These are phyloP conservation scores for Hortiboletus flavorubellus DNA, from an alignment of 768 basidiomycete species.

Conservation along the genomic window DNA sequence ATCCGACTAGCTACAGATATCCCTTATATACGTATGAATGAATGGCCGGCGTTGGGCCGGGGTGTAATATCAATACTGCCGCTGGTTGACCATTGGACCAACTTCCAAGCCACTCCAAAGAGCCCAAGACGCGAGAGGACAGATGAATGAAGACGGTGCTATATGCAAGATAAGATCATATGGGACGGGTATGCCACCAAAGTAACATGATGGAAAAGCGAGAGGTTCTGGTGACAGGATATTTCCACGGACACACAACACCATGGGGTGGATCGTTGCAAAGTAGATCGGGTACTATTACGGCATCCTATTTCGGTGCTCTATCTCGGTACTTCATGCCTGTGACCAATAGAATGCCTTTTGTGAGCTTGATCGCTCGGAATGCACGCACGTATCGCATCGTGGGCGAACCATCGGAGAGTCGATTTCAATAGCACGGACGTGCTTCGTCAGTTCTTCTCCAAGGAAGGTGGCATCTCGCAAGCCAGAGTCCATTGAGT, in stretches of 20 bases:
- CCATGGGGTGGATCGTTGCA: conserved; percentile 25
- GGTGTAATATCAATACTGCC: too few species aligned
- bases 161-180: neutral
- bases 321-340: conserved; percentile 20
- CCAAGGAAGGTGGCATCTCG: conserved; percentile 49
- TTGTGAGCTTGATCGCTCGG: conserved; percentile 39
- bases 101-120: neutral
- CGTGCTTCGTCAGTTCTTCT: conserved; percentile 38
- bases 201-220: neutral
- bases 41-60: too few species aligned
- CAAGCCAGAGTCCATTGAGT: conserved; percentile 51
- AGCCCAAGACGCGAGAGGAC: too few species aligned
- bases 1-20: neutral
- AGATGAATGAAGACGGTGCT: neutral
- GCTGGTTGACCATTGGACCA: too few species aligned
- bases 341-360: conserved; percentile 28
- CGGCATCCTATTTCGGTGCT: conserved; percentile 1
- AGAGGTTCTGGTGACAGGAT: conserved; percentile 4
- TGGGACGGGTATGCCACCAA: neutral
- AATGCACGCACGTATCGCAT: conserved; percentile 27
- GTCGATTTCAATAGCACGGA: conserved; percentile 18
- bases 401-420: conserved; percentile 34
- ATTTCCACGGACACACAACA: conserved; percentile 19
- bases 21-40: neutral
- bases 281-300: conserved; percentile 29